phyloP scores from a whole-genome alignment of 2,329 filamentous ascomycete genomes.

The Dothidotthia symphoricarpi region DNA sequence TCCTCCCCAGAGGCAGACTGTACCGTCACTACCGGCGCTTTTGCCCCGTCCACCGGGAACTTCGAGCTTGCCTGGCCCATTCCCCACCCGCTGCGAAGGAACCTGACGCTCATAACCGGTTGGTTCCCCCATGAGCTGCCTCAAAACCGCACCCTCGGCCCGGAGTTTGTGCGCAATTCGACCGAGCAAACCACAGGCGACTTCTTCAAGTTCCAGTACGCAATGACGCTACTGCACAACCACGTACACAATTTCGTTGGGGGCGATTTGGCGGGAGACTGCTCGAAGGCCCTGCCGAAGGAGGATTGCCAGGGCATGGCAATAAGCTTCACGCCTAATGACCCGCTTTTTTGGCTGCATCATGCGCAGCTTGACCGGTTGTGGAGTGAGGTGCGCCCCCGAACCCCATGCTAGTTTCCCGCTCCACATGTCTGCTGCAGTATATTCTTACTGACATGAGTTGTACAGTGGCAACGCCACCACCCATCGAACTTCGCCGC shows the following conservation, averaged over 20 bases:
- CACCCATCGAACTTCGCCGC: conserved; percentile 3
- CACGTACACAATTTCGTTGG: conserved; percentile 5
- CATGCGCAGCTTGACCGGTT: conserved; percentile 6
- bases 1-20: neutral
- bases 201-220: conserved; percentile 3
- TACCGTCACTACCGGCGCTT: conserved; percentile 5
- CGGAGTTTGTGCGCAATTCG: conserved; percentile 2
- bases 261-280: conserved; percentile 2
- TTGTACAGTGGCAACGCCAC: conserved; percentile 3
- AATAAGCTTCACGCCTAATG: conserved; percentile 3
- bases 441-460: neutral
- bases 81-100: conserved; percentile 1
- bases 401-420: neutral
- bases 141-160: conserved; percentile 3
- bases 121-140: conserved; percentile 1
- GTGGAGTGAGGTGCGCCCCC: conserved; percentile 1
- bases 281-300: conserved; percentile 1
- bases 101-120: conserved; percentile 3
- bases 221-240: conserved; percentile 4
- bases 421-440: neutral
- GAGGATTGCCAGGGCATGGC: conserved; percentile 2
- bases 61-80: conserved; percentile 3
- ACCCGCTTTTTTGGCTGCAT: conserved; percentile 4
- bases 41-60: neutral
- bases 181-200: conserved; percentile 3